Evolutionary conservation across 768 basidiomycete species (phyloP).

Genomic region (Trichaptum fuscoviolaceum): DNA sequence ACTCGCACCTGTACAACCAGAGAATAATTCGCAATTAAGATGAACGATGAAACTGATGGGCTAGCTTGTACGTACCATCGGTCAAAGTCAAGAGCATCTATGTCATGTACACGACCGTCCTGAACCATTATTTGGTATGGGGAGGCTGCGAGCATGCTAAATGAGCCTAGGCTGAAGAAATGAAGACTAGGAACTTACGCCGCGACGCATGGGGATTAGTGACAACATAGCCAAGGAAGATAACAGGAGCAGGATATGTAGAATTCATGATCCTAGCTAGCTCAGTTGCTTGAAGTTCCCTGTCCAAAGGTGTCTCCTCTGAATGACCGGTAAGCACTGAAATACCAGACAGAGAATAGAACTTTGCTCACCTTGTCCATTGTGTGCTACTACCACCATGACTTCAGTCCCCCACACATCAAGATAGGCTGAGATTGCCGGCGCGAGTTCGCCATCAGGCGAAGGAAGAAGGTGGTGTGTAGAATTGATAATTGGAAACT

Average conservation of each 20-base stretch:
- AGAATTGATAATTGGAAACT: constrained; percentile 87
- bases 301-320: constrained; percentile 89
- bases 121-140: constrained; percentile 72
- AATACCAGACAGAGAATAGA: background rate
- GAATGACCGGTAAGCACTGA: constrained; percentile 6
- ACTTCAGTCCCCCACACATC: constrained; percentile 75
- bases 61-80: constrained; percentile 47
- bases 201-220: constrained; percentile 57
- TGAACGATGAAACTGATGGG: background rate
- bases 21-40: background rate
- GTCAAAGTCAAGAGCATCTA: constrained; percentile 66
- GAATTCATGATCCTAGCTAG: constrained; percentile 74
- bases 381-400: constrained; percentile 83
- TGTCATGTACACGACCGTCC: constrained; percentile 78
- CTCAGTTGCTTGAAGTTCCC: constrained; percentile 78
- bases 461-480: constrained; percentile 86
- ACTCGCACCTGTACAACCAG: constrained; percentile 65
- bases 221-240: constrained; percentile 81
- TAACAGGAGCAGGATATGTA: constrained; percentile 63
- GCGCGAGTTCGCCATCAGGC: constrained; percentile 80
- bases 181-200: constrained; percentile 41
- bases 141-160: constrained; percentile 39
- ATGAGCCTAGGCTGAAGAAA: constrained; percentile 3
- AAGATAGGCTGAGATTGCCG: constrained; percentile 82
- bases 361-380: constrained; percentile 70